These are phyloP conservation scores for Triglochin maritima DNA, from an alignment of 106 monocot genomes.

Conservation along the genomic window DNA sequence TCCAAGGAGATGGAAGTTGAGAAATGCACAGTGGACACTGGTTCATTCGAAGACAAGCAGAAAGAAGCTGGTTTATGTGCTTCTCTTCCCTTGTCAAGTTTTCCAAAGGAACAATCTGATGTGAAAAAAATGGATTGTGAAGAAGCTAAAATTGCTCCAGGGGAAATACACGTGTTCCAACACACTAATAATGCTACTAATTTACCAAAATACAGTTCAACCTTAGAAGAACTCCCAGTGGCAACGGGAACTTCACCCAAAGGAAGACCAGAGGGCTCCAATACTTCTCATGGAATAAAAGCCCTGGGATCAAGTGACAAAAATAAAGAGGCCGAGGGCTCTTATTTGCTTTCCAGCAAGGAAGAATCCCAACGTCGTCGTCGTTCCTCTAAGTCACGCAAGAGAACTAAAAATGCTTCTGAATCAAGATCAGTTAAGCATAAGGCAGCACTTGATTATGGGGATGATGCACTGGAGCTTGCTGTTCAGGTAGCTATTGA, in stretches of 20 bases:
- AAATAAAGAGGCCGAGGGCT: background rate
- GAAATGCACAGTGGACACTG: slow-evolving; percentile 3
- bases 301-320: background rate
- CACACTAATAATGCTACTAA: slow-evolving; percentile 11
- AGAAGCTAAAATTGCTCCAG: background rate
- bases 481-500: slow-evolving; percentile 68
- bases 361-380: background rate
- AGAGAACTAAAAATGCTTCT: background rate
- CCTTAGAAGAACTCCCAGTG: slow-evolving; percentile 1
- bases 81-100: background rate
- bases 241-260: slow-evolving; percentile 1
- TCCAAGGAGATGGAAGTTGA: slow-evolving; percentile 19
- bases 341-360: slow-evolving; percentile 1
- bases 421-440: slow-evolving; percentile 5
- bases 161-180: slow-evolving; percentile 3
- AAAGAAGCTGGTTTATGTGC: slow-evolving; percentile 8
- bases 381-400: slow-evolving; percentile 5
- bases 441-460: slow-evolving; percentile 32
- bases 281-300: slow-evolving; percentile 10
- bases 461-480: slow-evolving; percentile 60
- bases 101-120: background rate
- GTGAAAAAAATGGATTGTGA: slow-evolving; percentile 10
- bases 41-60: slow-evolving; percentile 3
- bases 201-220: background rate
- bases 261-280: slow-evolving; percentile 7